Percentiles rank a stretch among this genome's conserved stretches.
These are phyloP conservation scores for Sophora flavescens DNA, from an alignment of 306 rosid genomes.

Conservation along the genomic window DNA sequence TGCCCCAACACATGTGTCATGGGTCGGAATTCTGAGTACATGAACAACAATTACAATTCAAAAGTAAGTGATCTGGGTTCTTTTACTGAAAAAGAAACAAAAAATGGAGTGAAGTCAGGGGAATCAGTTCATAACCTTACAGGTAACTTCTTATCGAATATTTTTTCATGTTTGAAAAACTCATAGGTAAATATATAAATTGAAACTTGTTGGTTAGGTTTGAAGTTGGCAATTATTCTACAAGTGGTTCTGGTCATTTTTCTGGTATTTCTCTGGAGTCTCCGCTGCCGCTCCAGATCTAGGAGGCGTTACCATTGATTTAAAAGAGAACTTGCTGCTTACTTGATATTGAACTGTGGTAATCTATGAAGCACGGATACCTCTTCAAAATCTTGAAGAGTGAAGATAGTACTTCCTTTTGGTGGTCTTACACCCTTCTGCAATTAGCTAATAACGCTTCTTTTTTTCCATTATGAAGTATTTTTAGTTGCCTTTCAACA, in stretches of 20 bases:
- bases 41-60: constrained; percentile 46
- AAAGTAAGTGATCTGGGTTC: constrained; percentile 35
- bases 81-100: constrained; percentile 44
- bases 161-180: constrained; percentile 18
- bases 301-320: constrained; percentile 58
- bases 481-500: constrained; percentile 34
- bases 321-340: constrained; percentile 39
- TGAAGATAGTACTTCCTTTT: no score
- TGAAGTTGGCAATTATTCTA: constrained; percentile 65
- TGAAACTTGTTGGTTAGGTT: constrained; percentile 57
- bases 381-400: no score
- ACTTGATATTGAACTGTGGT: constrained; percentile 33
- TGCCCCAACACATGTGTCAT: constrained; percentile 85
- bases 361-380: no score
- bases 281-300: constrained; percentile 49
- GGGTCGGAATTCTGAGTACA: constrained; percentile 74
- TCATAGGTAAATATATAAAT: constrained; percentile 28
- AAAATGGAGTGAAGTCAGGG: constrained; percentile 55
- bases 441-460: no score
- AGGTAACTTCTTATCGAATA: constrained; percentile 55
- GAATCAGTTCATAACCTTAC: constrained; percentile 62
- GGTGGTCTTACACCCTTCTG: no score
- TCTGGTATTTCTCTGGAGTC: constrained; percentile 52
- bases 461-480: no score
- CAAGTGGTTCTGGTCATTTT: constrained; percentile 59